Percentiles rank a stretch among this genome's conserved stretches.
Conservation (phyloP, 225 moss, liverwort and hornwort genomes). For the Asterella californica region DNA sequence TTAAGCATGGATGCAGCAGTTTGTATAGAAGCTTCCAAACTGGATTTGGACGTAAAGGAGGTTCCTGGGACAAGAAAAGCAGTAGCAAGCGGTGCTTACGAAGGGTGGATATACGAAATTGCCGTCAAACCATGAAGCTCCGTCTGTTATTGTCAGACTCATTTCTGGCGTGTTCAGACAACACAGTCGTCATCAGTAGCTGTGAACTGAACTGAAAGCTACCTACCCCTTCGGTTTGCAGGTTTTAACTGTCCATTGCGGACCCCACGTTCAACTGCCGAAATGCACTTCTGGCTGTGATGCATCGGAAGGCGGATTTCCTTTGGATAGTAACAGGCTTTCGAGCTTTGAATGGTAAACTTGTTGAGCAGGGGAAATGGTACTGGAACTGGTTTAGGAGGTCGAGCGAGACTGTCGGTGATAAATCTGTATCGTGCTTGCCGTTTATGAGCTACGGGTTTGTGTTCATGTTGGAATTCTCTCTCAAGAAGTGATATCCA, state of each 20-base stretch:
- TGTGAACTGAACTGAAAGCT: not conserved
- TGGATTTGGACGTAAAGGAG: constrained; percentile 58
- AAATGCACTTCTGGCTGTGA: not conserved
- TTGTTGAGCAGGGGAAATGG: no score
- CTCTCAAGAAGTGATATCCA: no score
- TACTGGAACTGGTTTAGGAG: no score
- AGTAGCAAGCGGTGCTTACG: constrained; percentile 59
- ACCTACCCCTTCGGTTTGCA: not conserved
- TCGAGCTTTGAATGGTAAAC: not conserved
- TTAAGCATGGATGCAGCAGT: constrained; percentile 68
- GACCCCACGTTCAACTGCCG: not conserved
- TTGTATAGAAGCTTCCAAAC: constrained; percentile 51
- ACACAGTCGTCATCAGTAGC: not conserved
- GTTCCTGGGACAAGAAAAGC: constrained; percentile 63
- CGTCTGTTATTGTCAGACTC: not conserved
- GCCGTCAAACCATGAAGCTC: constrained; percentile 9
- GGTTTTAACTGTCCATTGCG: not conserved
- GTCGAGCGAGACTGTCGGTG: no score
- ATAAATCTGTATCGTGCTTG: no score
- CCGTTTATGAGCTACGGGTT: no score
- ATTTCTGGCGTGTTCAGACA: not conserved
- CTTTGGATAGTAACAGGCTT: not conserved
- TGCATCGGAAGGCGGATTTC: not conserved
- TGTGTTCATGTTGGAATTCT: no score
- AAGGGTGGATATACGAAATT: constrained; percentile 81